phyloP scores from a whole-genome alignment of 371 early-diverging fungal genomes.

The Dichotomocladium elegans region DNA sequence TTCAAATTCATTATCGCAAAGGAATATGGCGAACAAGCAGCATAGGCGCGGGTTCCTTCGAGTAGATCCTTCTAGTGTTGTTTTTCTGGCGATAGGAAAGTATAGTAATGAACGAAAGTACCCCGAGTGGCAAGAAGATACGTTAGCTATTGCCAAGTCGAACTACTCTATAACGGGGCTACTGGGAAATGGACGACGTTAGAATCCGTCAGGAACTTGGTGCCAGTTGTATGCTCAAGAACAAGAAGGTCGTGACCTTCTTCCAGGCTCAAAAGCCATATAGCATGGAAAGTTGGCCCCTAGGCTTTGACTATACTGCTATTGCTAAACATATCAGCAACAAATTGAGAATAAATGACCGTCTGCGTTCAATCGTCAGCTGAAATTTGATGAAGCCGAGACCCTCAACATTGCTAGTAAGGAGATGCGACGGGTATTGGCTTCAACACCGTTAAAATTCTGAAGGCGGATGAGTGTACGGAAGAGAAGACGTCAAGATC shows the following conservation, averaged over 20 bases:
- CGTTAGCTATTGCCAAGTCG: conserved; percentile 65
- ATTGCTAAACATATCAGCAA: conserved; percentile 53
- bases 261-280: conserved; percentile 61
- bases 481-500: conserved; percentile 51
- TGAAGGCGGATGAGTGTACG: conserved; percentile 39
- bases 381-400: conserved; percentile 77
- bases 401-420: conserved; percentile 52
- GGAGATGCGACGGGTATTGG: conserved; percentile 51
- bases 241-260: conserved; percentile 95
- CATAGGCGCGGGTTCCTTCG: no score
- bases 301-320: conserved; percentile 1
- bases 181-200: conserved; percentile 62
- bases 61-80: no score
- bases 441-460: conserved; percentile 34
- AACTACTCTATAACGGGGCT: conserved; percentile 53
- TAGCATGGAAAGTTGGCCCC: no score
- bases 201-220: conserved; percentile 68
- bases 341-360: conserved; percentile 64
- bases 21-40: no score
- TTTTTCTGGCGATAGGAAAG: no score
- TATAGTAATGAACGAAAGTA: no score
- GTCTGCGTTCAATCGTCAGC: conserved; percentile 74
- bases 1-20: no score
- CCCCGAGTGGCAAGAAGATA: conserved; percentile 93
- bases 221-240: conserved; percentile 75